Base-by-base conservation (phyloP, 306 rosid species). In the Glycine soja region DNA sequence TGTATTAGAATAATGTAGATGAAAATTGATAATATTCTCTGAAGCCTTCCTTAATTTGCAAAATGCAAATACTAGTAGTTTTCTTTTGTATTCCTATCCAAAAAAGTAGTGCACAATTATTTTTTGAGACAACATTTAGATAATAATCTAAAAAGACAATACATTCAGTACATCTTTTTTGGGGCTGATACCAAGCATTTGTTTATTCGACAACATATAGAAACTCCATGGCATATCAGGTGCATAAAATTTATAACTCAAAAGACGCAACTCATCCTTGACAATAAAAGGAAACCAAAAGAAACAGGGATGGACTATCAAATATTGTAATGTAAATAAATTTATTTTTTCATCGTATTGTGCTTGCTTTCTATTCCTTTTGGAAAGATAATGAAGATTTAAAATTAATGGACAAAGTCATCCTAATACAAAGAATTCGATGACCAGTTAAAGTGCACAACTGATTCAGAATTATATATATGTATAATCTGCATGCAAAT, bases 301-400 rank as follows among this genome's bases (percentile, higher is more conserved):
- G 15, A 76, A 47, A n/a, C 9, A 32, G 63, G 10, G 12, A 54
- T 13, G 32, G 18, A 56, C 82, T n/a, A 78, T 77, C 57, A 67
- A 78, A 40, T 54, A 8, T 52, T 52, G 56, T 52, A 53, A 40
- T 52, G n/a, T 34, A 40, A 46, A 46, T 58, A 54, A 70, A 34
- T 32, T 54, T 10, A 15, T 47, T 4, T 34, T 9, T 48, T 47
- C 66, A 54, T 2, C 43, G 47, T 15, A 5, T 3, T 13, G 43
- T 5, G 40, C 42, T 63, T 80, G 18, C 47, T 80, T 10, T 80
- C 57, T 70, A 43, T 32, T 48, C 40, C 64, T 63, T 30, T 47
- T 50, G 3, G 46, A 56, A 24, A 64, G 4, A 56, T 54, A 10
- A 12, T 14, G 48, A n/a, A 81, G 42, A 67, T 47, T 76, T 13